A percentile compares a stretch with the other conserved stretches of the same genome.
These are phyloP conservation scores for Talaromyces marneffei DNA, from an alignment of 2,329 filamentous ascomycete genomes.

Conservation along the genomic window DNA sequence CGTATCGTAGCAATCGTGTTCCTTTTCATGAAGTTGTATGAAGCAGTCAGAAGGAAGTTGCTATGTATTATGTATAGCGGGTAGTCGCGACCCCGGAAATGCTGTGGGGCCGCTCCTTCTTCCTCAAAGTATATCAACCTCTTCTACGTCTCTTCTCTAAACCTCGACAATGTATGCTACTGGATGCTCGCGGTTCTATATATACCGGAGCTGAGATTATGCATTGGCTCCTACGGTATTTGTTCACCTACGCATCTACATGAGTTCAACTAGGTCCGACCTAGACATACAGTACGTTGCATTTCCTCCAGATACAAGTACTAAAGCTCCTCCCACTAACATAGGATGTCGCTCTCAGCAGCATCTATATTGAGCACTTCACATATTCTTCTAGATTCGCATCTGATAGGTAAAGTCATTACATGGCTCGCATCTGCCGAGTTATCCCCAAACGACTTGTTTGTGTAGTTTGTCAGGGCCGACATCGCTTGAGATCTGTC, in stretches of 20 bases:
- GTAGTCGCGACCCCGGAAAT: conserved; percentile 5
- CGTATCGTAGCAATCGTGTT: not conserved
- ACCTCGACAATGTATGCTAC: too few relatives aligned
- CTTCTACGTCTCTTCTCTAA: not conserved
- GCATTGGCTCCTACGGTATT: not conserved
- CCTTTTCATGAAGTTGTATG: not conserved
- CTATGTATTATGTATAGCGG: not conserved
- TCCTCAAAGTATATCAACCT: not conserved
- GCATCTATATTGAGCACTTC: not conserved
- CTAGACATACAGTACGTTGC: too few relatives aligned
- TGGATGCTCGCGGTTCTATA: not conserved
- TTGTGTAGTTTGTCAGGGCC: not conserved
- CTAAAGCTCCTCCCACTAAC: not conserved
- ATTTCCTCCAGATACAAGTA: not conserved
- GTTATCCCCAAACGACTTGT: not conserved
- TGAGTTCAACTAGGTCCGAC: not conserved
- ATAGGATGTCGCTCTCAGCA: not conserved
- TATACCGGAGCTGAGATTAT: too few relatives aligned
- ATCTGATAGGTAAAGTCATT: not conserved
- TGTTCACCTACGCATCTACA: not conserved
- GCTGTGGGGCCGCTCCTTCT: conserved; percentile 2
- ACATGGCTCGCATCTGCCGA: not conserved
- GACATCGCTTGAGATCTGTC: not conserved
- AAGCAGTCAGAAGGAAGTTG: not conserved
- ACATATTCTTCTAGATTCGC: not conserved